Evolutionary conservation across 2,329 filamentous ascomycete genomes (phyloP).

Genomic region (Thelonectria discophora): DNA sequence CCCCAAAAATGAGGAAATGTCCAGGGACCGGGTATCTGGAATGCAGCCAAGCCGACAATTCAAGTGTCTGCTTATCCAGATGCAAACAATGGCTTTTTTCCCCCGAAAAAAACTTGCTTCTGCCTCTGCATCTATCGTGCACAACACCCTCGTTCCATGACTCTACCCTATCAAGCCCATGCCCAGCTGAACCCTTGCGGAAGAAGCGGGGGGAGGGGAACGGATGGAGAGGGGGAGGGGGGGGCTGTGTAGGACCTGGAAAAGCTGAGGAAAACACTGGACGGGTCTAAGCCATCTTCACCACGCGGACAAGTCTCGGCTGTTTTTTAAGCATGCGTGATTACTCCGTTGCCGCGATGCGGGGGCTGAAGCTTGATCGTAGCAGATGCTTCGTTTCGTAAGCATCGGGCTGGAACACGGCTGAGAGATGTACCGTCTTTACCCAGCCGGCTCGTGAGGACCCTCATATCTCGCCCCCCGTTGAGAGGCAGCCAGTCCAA

Average conservation of each 20-base stretch:
- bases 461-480: no score
- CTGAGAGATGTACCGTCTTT: no score
- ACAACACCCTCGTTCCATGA: no score
- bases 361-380: no score
- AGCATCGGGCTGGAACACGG: no score
- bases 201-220: neutral
- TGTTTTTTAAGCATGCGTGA: neutral
- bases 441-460: no score
- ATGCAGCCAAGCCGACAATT: neutral
- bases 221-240: neutral
- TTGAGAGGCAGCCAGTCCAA: neutral
- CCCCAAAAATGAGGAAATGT: no score
- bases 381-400: no score
- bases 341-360: neutral
- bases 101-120: no score
- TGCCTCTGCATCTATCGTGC: no score
- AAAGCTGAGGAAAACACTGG: no score
- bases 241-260: neutral
- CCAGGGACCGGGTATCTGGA: slow-evolving; percentile 1
- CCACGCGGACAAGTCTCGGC: neutral
- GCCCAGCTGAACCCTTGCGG: neutral
- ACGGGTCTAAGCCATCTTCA: neutral
- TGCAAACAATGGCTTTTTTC: neutral
- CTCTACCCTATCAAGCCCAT: neutral
- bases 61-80: no score